phyloP scores from a whole-genome alignment of 768 basidiomycete genomes.

The Macrolepiota fuliginosa region DNA sequence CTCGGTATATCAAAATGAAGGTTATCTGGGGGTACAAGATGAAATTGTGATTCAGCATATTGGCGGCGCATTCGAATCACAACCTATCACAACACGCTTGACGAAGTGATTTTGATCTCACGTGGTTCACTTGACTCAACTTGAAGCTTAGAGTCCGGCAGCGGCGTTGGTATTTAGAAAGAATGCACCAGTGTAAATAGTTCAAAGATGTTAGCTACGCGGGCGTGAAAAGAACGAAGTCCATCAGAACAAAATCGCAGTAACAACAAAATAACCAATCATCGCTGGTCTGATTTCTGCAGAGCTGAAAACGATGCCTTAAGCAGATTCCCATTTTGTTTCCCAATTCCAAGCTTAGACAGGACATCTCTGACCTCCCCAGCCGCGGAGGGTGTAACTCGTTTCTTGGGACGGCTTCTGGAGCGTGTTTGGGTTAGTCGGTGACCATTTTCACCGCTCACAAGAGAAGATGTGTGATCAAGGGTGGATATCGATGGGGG shows the following conservation, averaged over 20 bases:
- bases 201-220: neutral
- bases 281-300: conserved; percentile 17
- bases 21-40: neutral
- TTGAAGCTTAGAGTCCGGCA: neutral
- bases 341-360: conserved; percentile 81
- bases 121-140: neutral
- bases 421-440: conserved; percentile 53
- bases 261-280: neutral
- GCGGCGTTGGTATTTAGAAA: neutral
- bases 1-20: neutral
- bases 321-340: conserved; percentile 57
- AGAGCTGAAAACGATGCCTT: conserved; percentile 70
- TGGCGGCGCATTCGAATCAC: neutral
- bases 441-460: conserved; percentile 32
- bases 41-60: neutral
- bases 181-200: neutral
- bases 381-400: conserved; percentile 46
- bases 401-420: conserved; percentile 41
- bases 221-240: neutral
- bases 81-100: neutral
- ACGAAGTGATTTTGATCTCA: conserved; percentile 1
- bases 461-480: conserved; percentile 59
- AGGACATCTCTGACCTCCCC: conserved; percentile 81
- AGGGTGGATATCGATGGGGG: conserved; percentile 77
- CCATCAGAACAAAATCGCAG: neutral